phyloP scores from a whole-genome alignment of 129 eudicot genomes.

The Saposhnikovia divaricata region DNA sequence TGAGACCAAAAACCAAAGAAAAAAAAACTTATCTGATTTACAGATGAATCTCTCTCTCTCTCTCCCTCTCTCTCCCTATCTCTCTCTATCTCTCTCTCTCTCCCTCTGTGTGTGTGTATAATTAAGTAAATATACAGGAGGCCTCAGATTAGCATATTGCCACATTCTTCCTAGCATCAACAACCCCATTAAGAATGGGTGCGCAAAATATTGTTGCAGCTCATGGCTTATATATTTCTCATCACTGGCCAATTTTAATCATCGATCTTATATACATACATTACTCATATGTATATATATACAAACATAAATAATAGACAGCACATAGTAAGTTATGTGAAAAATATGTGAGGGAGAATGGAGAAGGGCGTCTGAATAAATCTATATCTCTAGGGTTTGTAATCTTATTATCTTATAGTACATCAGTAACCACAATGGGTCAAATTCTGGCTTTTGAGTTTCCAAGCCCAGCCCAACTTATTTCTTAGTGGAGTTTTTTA shows the following conservation, averaged over 20 bases:
- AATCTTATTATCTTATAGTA: too few species aligned
- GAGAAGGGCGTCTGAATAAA: neutral
- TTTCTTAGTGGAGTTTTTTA: neutral
- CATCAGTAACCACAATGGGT: too few species aligned
- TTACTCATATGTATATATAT: neutral
- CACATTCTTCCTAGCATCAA: constrained; percentile 36
- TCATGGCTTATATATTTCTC: constrained; percentile 7
- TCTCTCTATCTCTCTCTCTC: too few species aligned
- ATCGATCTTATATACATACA: neutral
- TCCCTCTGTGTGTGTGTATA: too few species aligned
- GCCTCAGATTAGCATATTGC: constrained; percentile 45
- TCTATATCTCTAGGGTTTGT: neutral
- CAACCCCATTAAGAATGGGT: constrained; percentile 27
- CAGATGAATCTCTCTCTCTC: too few species aligned
- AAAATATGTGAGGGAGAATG: too few species aligned
- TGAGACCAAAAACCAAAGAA: too few species aligned
- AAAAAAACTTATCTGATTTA: too few species aligned
- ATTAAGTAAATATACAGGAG: neutral
- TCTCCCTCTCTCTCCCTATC: too few species aligned
- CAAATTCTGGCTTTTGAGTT: neutral
- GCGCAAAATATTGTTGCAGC: constrained; percentile 27
- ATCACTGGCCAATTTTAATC: neutral
- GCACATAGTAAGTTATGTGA: too few species aligned
- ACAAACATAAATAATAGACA: too few species aligned
- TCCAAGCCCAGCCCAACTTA: neutral